Evolutionary conservation across 2,329 filamentous ascomycete species (phyloP).

Genomic region (Iodosphaeria phyllophila): DNA sequence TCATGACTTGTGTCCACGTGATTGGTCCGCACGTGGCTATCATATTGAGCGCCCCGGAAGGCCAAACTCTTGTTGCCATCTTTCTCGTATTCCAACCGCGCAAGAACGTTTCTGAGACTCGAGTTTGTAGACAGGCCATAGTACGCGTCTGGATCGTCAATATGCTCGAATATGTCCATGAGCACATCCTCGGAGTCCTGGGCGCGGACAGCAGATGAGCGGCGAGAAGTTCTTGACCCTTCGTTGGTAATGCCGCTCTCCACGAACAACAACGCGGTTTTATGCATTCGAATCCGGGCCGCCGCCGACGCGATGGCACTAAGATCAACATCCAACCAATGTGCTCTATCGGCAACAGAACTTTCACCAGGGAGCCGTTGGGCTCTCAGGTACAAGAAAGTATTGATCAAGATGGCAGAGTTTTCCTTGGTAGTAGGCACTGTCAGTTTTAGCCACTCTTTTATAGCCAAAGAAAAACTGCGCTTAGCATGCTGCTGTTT

Average conservation of each 20-base stretch:
- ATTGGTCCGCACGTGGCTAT: conserved; percentile 55
- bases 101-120: conserved; percentile 58
- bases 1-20: conserved; percentile 38
- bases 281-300: conserved; percentile 64
- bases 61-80: conserved; percentile 75
- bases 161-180: conserved; percentile 69
- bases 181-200: conserved; percentile 48
- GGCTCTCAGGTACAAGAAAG: conserved; percentile 73
- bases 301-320: conserved; percentile 52
- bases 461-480: conserved; percentile 45
- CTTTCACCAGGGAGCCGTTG: conserved; percentile 57
- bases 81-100: conserved; percentile 74
- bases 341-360: conserved; percentile 59
- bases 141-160: conserved; percentile 91
- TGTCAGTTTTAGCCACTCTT: conserved; percentile 38
- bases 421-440: conserved; percentile 34
- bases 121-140: conserved; percentile 74
- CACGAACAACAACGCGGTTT: conserved; percentile 66
- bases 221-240: conserved; percentile 34
- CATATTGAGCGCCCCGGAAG: conserved; percentile 79
- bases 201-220: conserved; percentile 40
- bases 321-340: conserved; percentile 78
- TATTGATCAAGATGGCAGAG: conserved; percentile 54
- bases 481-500: conserved; percentile 38
- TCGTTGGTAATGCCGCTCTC: conserved; percentile 46